A percentile compares a stretch with the other conserved stretches of the same genome.
Evolutionary conservation across 2,329 filamentous ascomycete genomes (phyloP).

Genomic region (Calonectria honghensis): DNA sequence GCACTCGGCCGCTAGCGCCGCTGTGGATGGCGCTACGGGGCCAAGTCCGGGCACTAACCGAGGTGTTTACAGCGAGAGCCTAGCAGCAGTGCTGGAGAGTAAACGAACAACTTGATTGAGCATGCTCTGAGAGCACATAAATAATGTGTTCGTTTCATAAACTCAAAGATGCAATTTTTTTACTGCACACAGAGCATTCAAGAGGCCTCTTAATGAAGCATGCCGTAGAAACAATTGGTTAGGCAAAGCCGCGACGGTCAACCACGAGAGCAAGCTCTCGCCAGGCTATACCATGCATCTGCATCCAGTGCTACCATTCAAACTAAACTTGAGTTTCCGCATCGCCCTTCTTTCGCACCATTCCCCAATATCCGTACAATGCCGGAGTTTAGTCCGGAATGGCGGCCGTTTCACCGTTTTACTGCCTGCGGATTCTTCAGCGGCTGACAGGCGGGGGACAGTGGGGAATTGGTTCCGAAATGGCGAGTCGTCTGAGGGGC

Average conservation of each 20-base stretch:
- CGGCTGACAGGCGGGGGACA: constrained; percentile 4
- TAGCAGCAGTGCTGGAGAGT: not conserved
- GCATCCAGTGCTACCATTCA: not conserved
- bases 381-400: constrained; percentile 25
- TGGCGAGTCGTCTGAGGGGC: constrained; percentile 20
- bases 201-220: not conserved
- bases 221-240: not conserved
- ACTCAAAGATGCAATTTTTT: not conserved
- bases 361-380: not conserved
- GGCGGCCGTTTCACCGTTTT: constrained; percentile 23
- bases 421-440: constrained; percentile 8
- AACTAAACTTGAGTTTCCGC: not conserved
- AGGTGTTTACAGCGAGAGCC: not conserved
- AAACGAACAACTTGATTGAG: not conserved
- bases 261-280: not conserved
- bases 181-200: not conserved
- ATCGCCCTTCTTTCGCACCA: not conserved
- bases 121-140: not conserved
- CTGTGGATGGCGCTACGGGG: constrained; percentile 28
- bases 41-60: constrained; percentile 28
- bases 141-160: not conserved
- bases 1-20: constrained; percentile 31
- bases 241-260: not conserved
- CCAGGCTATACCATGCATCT: not conserved
- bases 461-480: constrained; percentile 18